Conservation (phyloP, 2,329 filamentous ascomycete species). For the Bipolaris bicolor region DNA sequence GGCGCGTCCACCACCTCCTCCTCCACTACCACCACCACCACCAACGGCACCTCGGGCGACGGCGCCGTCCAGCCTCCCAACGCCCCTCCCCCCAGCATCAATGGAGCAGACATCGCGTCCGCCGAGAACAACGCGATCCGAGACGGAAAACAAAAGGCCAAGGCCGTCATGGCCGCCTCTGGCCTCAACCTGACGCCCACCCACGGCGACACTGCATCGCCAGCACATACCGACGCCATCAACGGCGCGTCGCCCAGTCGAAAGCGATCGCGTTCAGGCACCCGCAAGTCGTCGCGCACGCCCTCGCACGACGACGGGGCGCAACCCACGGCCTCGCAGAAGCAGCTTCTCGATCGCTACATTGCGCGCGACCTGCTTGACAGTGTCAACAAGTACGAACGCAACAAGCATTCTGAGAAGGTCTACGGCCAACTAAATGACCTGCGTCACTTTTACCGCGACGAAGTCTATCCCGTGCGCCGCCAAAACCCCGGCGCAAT, state of each 20-base stretch:
- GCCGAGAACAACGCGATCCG: conserved; percentile 56
- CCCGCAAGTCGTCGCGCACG: conserved; percentile 55
- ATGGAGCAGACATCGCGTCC: conserved; percentile 36
- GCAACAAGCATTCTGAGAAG: conserved; percentile 60
- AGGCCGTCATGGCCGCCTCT: conserved; percentile 63
- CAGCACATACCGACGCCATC: conserved; percentile 46
- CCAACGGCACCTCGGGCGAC: conserved; percentile 40
- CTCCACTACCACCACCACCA: too few relatives aligned
- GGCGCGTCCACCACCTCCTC: conserved; percentile 32
- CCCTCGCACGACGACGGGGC: conserved; percentile 47
- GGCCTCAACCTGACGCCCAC: conserved; percentile 47
- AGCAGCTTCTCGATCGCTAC: conserved; percentile 66
- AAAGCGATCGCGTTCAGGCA: conserved; percentile 67
- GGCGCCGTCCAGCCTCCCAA: conserved; percentile 45
- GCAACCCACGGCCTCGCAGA: conserved; percentile 45
- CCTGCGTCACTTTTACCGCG: conserved; percentile 36
- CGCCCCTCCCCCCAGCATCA: conserved; percentile 30
- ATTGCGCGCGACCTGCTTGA: conserved; percentile 68
- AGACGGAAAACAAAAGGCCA: conserved; percentile 66
- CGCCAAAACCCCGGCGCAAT: conserved; percentile 63
- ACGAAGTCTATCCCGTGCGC: conserved; percentile 63
- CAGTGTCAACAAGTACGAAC: conserved; percentile 60
- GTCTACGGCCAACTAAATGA: conserved; percentile 64
- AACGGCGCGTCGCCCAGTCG: conserved; percentile 59
- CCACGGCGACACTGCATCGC: conserved; percentile 36